These are phyloP conservation scores for Rhizoclosmatium sp. DNA, from an alignment of 192 early-diverging fungal species.

Conservation along the genomic window DNA sequence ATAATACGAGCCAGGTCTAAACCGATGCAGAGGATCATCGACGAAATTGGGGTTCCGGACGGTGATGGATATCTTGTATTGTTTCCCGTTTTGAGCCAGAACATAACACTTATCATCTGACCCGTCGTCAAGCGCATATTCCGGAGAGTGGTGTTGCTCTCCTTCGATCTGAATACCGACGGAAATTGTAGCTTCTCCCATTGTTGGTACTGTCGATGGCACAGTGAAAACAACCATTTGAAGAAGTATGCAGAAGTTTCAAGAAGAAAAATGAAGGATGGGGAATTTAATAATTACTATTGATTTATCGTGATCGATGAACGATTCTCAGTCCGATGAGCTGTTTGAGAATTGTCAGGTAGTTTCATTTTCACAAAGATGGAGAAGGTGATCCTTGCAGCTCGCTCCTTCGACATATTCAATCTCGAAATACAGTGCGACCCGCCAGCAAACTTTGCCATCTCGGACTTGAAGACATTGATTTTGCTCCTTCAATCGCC, in stretches of 20 bases:
- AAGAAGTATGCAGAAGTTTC: too few relatives aligned
- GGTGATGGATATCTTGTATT: not conserved
- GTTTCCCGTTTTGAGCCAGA: not conserved
- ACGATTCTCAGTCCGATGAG: too few relatives aligned
- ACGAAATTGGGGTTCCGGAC: not conserved
- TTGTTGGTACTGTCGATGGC: too few relatives aligned
- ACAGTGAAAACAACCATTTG: too few relatives aligned
- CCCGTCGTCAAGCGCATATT: not conserved
- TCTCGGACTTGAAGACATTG: constrained; percentile 57
- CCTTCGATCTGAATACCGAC: constrained; percentile 8
- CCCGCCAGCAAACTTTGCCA: constrained; percentile 37
- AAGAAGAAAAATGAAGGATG: too few relatives aligned
- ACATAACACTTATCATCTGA: not conserved
- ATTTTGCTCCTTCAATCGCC: constrained; percentile 58
- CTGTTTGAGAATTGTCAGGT: too few relatives aligned
- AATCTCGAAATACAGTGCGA: constrained; percentile 26
- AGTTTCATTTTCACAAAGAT: too few relatives aligned
- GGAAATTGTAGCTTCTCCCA: not conserved
- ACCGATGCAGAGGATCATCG: not conserved
- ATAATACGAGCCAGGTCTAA: not conserved
- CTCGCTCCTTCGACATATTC: too few relatives aligned
- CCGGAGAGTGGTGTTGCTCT: not conserved
- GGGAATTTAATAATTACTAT: too few relatives aligned
- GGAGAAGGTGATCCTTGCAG: too few relatives aligned
- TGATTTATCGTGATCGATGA: too few relatives aligned